These are phyloP conservation scores for Colletotrichum karsti DNA, from an alignment of 2,329 filamentous ascomycete species.

Conservation along the genomic window DNA sequence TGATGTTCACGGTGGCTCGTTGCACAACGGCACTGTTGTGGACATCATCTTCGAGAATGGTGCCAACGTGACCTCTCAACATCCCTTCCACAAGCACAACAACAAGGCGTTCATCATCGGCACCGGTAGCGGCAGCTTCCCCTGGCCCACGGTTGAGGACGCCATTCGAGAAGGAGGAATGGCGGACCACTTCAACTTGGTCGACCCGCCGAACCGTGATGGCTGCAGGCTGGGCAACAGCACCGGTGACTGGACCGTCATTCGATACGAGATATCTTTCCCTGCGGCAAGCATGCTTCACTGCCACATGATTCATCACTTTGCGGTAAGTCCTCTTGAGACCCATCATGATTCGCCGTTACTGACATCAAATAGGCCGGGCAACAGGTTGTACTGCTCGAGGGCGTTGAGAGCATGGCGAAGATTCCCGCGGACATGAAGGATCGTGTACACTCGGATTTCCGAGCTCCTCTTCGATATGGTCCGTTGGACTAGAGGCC, in stretches of 20 bases:
- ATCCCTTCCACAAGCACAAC: constrained; percentile 23
- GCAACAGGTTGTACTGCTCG: constrained; percentile 14
- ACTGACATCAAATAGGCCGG: constrained; percentile 1
- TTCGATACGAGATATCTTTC: constrained; percentile 21
- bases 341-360: background rate
- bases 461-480: background rate
- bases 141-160: constrained; percentile 18
- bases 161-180: constrained; percentile 14
- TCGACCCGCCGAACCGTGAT: constrained; percentile 13
- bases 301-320: constrained; percentile 25
- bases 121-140: constrained; percentile 13
- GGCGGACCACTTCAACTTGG: constrained; percentile 7
- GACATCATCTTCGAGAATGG: constrained; percentile 26
- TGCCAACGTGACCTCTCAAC: constrained; percentile 20
- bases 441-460: constrained; percentile 21
- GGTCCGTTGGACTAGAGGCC: constrained; percentile 9
- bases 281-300: constrained; percentile 25
- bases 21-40: constrained; percentile 11
- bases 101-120: constrained; percentile 23
- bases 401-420: constrained; percentile 14
- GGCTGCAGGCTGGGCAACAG: constrained; percentile 19
- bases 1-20: background rate
- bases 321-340: background rate
- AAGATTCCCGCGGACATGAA: constrained; percentile 18
- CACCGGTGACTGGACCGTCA: constrained; percentile 22